Evolutionary conservation across 2,329 filamentous ascomycete species (phyloP).

Genomic region (Diaporthe destruens): DNA sequence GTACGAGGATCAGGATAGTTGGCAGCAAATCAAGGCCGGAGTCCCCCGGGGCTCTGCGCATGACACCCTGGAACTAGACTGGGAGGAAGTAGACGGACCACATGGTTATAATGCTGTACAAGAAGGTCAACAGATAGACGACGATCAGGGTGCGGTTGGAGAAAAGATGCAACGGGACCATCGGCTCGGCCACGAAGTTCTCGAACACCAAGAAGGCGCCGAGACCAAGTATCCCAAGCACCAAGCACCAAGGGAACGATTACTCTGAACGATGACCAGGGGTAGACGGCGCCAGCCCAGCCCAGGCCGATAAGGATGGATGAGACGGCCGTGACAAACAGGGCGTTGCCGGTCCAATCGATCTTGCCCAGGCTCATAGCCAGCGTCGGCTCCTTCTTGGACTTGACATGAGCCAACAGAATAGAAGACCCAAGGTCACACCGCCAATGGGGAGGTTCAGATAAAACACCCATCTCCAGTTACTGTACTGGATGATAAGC

Average conservation of each 20-base stretch:
- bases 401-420: constrained; percentile 38
- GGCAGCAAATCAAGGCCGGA: constrained; percentile 48
- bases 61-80: constrained; percentile 59
- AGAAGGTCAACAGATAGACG: constrained; percentile 51
- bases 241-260: constrained; percentile 10
- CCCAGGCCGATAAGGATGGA: constrained; percentile 16
- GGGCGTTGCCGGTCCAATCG: constrained; percentile 25
- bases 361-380: constrained; percentile 12
- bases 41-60: constrained; percentile 45
- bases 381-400: neutral
- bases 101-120: constrained; percentile 52
- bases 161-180: constrained; percentile 60
- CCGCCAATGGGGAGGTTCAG: constrained; percentile 51
- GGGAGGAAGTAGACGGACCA: constrained; percentile 55
- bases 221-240: neutral
- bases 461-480: constrained; percentile 39
- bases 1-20: constrained; percentile 38
- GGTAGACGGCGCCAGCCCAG: constrained; percentile 19
- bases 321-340: constrained; percentile 15
- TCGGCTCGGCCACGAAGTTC: constrained; percentile 45
- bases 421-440: constrained; percentile 46
- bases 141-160: constrained; percentile 53
- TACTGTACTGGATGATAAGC: constrained; percentile 13
- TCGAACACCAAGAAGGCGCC: constrained; percentile 1
- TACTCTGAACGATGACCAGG: constrained; percentile 11